Evolutionary conservation across 495 filamentous ascomycete genomes (phyloP), one percentile per base, ranked within the genome.

Genomic region (Mytilinidion resinicola): DNA sequence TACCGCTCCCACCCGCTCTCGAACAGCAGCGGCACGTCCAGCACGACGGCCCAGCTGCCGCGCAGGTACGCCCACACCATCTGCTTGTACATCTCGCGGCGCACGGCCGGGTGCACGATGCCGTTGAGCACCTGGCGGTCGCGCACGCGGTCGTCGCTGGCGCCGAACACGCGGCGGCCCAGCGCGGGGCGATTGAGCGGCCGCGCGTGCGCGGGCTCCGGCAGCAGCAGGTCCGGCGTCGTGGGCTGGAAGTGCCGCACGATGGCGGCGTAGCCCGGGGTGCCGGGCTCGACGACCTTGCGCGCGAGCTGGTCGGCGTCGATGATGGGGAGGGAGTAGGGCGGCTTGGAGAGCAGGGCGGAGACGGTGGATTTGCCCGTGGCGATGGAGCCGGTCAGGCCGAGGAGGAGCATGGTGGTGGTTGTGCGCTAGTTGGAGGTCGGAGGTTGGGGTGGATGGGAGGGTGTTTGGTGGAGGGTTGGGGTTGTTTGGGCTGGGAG

Each of bases 311-410:
- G 70, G 79, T 98, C 95, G 64, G 93, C 90, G 75, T 98, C 93
- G 78, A 98, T 88, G 68, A 97, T 82, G 69, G 93, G 92, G 69
- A 97, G 83, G 64, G 80, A 81, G 78, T 96, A 85, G 10, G 91
- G 91, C 0, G 89, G 79, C 0, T 79, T 74, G 54, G 84, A 80
- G 71, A 98, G 90, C 64, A 96, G 76, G 55, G 76, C 69, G 39
- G 93, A 96, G 61, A 95, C 92, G 62, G 95, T 98, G 36, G 91
- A 95, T 83, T 98, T 98, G 70, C 95, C 93, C 3, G 95, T 97
- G 37, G 93, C 92, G 70, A 98, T 96, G 58, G 91, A 96, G 74
- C 93, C 93, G 37, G 93, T 98, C 30, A 98, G 85, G 63, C 93
- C 93, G 68, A 98, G 89, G 65, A 98, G 81, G 53, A 98, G 82